phyloP scores from a whole-genome alignment of 202 grass and related monocot species.

The Zoysia matrella region DNA sequence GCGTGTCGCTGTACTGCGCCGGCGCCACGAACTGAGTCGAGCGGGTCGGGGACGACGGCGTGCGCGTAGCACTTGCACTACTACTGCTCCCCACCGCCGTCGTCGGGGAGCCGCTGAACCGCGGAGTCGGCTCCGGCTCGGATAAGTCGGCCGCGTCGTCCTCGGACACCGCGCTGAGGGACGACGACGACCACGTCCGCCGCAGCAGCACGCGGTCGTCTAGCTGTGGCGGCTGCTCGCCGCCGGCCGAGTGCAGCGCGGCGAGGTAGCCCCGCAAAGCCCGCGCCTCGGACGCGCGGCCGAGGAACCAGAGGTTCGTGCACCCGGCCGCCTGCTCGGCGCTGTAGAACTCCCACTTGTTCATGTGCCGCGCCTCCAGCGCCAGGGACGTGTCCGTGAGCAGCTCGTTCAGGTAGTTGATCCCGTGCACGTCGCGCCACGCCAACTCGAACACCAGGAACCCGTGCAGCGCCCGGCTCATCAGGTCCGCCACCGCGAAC shows the following conservation, averaged over 20 bases:
- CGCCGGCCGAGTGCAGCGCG: conserved; percentile 27
- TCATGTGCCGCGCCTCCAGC: conserved; percentile 83
- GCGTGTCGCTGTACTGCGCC: conserved; percentile 56
- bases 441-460: conserved; percentile 91
- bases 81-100: too few relatives aligned
- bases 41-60: too few relatives aligned
- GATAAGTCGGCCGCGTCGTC: neutral
- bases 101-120: neutral
- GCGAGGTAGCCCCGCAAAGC: conserved; percentile 52
- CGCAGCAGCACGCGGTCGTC: neutral
- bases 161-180: conserved; percentile 11
- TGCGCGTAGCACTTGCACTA: too few relatives aligned
- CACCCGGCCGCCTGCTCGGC: conserved; percentile 72
- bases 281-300: conserved; percentile 43
- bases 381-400: conserved; percentile 81
- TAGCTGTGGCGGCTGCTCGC: neutral
- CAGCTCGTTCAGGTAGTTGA: conserved; percentile 93
- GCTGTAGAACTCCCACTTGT: conserved; percentile 86
- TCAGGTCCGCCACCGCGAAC: conserved; percentile 51
- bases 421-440: conserved; percentile 83
- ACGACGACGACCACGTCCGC: conserved; percentile 21
- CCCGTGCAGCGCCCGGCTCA: conserved; percentile 53
- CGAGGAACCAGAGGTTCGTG: conserved; percentile 61
- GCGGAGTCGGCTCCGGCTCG: neutral
- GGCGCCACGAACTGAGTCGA: neutral